Percentiles rank a stretch among this genome's conserved stretches.
Evolutionary conservation across 2,329 filamentous ascomycete species (phyloP).

Genomic region (Penicillium italicum): DNA sequence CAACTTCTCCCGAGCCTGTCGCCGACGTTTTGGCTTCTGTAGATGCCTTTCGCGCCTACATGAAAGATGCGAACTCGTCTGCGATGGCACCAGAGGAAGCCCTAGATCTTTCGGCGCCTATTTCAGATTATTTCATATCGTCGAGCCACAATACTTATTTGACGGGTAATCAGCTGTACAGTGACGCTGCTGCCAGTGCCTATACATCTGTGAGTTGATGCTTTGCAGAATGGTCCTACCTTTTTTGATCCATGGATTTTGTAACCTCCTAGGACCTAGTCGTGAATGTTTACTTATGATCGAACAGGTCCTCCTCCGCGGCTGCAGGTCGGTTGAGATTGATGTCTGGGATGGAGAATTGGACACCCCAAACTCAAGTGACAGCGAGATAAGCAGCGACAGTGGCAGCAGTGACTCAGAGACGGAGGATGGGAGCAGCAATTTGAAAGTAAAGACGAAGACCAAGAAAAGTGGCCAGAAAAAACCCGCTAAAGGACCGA

Average conservation of each 20-base stretch:
- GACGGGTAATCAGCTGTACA: constrained; percentile 78
- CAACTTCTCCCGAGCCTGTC: background rate
- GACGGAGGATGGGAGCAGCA: constrained; percentile 18
- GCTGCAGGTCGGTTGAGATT: constrained; percentile 89
- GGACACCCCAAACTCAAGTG: constrained; percentile 33
- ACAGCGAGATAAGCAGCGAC: constrained; percentile 35
- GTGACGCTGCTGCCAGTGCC: constrained; percentile 69
- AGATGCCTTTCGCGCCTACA: constrained; percentile 47
- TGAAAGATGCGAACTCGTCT: constrained; percentile 46
- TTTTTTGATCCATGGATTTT: background rate
- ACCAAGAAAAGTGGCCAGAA: constrained; percentile 7
- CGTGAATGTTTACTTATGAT: background rate
- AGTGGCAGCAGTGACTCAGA: constrained; percentile 28
- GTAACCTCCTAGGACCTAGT: background rate
- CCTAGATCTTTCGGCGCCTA: constrained; percentile 62
- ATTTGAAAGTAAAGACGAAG: constrained; percentile 17
- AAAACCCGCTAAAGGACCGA: constrained; percentile 9
- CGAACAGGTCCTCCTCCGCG: constrained; percentile 63
- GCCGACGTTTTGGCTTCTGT: constrained; percentile 32
- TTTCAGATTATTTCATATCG: constrained; percentile 90
- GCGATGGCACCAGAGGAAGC: constrained; percentile 40
- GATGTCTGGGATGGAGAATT: constrained; percentile 83
- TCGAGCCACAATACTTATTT: constrained; percentile 95
- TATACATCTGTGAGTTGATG: constrained; percentile 65
- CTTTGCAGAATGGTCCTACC: background rate